Evolutionary conservation across 2,329 filamentous ascomycete genomes (phyloP), one percentile per base, ranked within the genome.

Genomic region (Aspergillus fructus): DNA sequence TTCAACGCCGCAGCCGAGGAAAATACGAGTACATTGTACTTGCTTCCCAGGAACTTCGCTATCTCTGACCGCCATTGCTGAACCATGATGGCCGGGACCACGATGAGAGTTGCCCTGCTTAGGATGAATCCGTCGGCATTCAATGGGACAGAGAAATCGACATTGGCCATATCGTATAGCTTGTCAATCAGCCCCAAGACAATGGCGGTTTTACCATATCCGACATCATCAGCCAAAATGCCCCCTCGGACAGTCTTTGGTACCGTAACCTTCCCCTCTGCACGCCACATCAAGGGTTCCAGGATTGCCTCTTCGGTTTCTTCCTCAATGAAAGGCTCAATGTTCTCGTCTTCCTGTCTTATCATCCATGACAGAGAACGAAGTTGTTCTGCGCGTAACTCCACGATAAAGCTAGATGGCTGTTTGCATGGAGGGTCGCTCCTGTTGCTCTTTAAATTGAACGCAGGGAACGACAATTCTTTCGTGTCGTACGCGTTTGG

Each of bases 161-260:
- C 65, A 11, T 57, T 59, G 19, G 24, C 4, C 9, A 15, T 19
- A 9, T 71, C 58, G 30, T 77, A 76, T 45, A 81, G 76, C 4
- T 73, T 69, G 37, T 83, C 76, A 30, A 88, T 79, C 8, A 89
- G 69, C 1, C 78, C 85, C 12, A 89, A 75, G 2, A 80, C 81
- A 0, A 83, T 81, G 1, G 85, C 81, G 0, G 87, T 89, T 64
- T 90, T 89, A 0, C 87, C 87, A 65, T 86, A 89, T 0, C 84
- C 86, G 34, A 88, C 85, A 45, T 84, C 78, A 64, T 88, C 85
- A 2, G 85, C 85, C 34, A 88, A 75, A 17, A 89, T 77, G 5
- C 86, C 87, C 12, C 87, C 86, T 17, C 78, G 79, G 41, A 86
- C 61, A 11, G 59, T 54, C 37, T 66, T 68, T 60, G 33, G 58